A percentile compares a stretch with the other conserved stretches of the same genome.
Evolutionary conservation across 2,329 filamentous ascomycete genomes (phyloP).

Genomic region (Fusarium goolgardi): DNA sequence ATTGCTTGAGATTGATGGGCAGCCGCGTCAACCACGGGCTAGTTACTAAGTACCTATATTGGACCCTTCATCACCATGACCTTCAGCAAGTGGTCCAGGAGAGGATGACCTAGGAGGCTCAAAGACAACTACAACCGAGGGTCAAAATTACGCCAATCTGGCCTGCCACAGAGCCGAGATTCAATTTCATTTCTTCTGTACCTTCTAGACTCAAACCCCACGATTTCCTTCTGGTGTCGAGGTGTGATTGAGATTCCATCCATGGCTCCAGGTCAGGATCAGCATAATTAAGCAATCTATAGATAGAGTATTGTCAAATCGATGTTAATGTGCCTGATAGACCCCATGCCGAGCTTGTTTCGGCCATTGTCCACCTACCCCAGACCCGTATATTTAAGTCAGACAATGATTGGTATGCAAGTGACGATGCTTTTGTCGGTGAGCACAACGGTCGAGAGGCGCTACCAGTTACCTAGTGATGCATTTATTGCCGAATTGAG

Average conservation of each 20-base stretch:
- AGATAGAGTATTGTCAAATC: constrained; percentile 9
- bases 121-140: constrained; percentile 14
- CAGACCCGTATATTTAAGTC: constrained; percentile 40
- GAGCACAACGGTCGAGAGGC: constrained; percentile 12
- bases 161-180: constrained; percentile 25
- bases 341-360: constrained; percentile 42
- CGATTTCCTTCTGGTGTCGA: background rate
- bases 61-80: background rate
- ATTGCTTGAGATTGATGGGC: constrained; percentile 16
- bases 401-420: constrained; percentile 38
- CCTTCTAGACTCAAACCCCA: background rate
- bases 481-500: background rate
- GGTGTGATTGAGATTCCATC: background rate
- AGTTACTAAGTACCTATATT: background rate
- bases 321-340: constrained; percentile 5
- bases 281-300: constrained; percentile 24
- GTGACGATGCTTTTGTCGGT: constrained; percentile 34
- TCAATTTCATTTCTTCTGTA: constrained; percentile 17
- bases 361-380: constrained; percentile 42
- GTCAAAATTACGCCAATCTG: constrained; percentile 17
- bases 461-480: background rate
- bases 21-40: constrained; percentile 41
- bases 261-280: background rate
- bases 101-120: constrained; percentile 2
- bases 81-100: background rate